Conservation (phyloP, 805 yeast species). For the Soucietia sequanensis region DNA sequence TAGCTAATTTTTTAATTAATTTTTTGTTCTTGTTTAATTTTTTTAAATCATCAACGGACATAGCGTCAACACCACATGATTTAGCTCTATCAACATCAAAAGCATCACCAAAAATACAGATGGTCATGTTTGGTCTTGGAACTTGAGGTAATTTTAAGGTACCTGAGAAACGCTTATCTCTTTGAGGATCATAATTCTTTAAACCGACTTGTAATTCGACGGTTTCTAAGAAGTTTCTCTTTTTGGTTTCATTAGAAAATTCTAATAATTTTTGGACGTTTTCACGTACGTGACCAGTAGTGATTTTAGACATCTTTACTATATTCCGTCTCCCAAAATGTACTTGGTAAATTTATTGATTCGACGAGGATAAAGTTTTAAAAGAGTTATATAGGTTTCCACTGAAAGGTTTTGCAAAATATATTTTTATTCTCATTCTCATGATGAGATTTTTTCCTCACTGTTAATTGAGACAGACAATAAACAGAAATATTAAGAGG, state of each 20-base stretch:
- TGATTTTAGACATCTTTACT: slow-evolving; percentile 76
- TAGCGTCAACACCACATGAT: slow-evolving; percentile 98
- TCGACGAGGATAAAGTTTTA: slow-evolving; percentile 60
- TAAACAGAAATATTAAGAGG: too few relatives aligned
- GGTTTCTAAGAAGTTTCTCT: slow-evolving; percentile 99
- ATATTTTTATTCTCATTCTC: too few relatives aligned
- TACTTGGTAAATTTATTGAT: slow-evolving; percentile 47
- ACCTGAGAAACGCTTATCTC: slow-evolving; percentile 99
- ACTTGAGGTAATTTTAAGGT: slow-evolving; percentile 96
- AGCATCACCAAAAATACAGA: slow-evolving; percentile 99
- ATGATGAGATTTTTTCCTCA: too few relatives aligned
- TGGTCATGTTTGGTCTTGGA: slow-evolving; percentile 99
- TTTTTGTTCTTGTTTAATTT: slow-evolving; percentile 99
- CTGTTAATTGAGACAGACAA: too few relatives aligned
- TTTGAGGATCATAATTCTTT: slow-evolving; percentile 99
- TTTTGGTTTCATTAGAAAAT: slow-evolving; percentile 91
- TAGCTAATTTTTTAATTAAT: slow-evolving; percentile 98
- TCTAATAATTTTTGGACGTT: slow-evolving; percentile 90
- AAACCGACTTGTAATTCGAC: slow-evolving; percentile 99
- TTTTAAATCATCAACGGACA: slow-evolving; percentile 99
- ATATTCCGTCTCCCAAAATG: slow-evolving; percentile 72
- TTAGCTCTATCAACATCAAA: slow-evolving; percentile 99
- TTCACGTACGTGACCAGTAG: slow-evolving; percentile 92
- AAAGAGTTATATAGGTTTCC: too few relatives aligned
- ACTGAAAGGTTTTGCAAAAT: too few relatives aligned